Evolutionary conservation across 208 protist species (phyloP), one percentile per base, ranked within the genome.

Genomic region (Trypanosoma rangeli): DNA sequence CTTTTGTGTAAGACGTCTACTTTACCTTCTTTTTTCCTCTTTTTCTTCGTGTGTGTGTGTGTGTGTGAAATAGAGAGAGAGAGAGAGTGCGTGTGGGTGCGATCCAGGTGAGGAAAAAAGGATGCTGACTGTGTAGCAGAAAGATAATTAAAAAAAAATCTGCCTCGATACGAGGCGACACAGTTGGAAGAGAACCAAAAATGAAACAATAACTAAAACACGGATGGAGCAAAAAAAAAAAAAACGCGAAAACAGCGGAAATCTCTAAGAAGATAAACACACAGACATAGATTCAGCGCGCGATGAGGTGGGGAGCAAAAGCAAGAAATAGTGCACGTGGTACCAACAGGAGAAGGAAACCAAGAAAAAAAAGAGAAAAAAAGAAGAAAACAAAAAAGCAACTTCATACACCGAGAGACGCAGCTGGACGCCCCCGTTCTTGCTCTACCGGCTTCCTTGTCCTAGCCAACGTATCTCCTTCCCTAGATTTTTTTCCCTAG

Each of bases 301-400:
- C 12, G 12, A 33, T n/a, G 13, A 62, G 22, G 39, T 4, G 13
- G 5, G 15, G 31, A 20, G 42, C 7, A 62, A 31, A 4, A 42
- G 57, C 13, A 62, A 62, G 18, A 48, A 64, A 64, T 29, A 35
- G 29, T 54, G 33, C 16, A n/a, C 13, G 33, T 22, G 20, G 4
- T 28, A 44, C 15, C 56, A 44, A 61, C 29, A 8, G 37, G 29
- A 64, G 46, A 46, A 74, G 18, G 24, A 57, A 26, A 57, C 22
- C 66, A 24, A 73, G 7, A 55, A 39, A 65, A 42, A 46, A 24
- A 53, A 48, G 35, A n/a, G 53, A 26, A 54, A 50, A 79, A 65
- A 29, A 48, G 15, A 60, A 76, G 35, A 5, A 24, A 50, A 44
- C 24, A 62, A 28, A 35, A 18, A 56, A 24, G 39, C 13, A 28